A percentile compares a stretch with the other conserved stretches of the same genome.
These are phyloP conservation scores for Acarospora socialis DNA, from an alignment of 2,329 filamentous ascomycete genomes.

Conservation along the genomic window DNA sequence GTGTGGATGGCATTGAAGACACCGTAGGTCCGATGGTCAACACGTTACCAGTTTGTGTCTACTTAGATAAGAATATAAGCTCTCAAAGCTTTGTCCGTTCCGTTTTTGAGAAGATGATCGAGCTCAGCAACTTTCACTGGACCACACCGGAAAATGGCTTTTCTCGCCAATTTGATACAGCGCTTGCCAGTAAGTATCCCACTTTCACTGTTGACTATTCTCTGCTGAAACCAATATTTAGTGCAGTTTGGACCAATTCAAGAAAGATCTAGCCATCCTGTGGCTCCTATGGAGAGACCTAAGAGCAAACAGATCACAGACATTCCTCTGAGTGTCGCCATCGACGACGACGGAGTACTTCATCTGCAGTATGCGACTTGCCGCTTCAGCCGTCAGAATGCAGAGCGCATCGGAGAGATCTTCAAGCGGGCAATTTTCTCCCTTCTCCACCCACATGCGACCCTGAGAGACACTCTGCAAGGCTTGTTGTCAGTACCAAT, in stretches of 20 bases:
- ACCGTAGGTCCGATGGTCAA: constrained; percentile 25
- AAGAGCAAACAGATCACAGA: constrained; percentile 6
- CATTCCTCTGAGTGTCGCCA: constrained; percentile 8
- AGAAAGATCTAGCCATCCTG: background rate
- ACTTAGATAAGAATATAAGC: too few relatives aligned
- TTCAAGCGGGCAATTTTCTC: too few relatives aligned
- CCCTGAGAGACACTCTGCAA: too few relatives aligned
- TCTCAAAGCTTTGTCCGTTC: too few relatives aligned
- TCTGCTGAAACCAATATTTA: too few relatives aligned
- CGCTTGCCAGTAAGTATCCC: background rate
- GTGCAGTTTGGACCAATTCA: too few relatives aligned
- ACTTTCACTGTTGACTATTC: too few relatives aligned
- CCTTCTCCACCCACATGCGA: too few relatives aligned
- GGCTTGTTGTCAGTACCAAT: too few relatives aligned
- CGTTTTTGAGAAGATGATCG: constrained; percentile 5
- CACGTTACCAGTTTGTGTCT: constrained; percentile 16
- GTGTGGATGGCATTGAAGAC: constrained; percentile 17
- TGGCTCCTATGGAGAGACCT: background rate
- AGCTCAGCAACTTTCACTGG: constrained; percentile 10
- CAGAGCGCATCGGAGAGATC: too few relatives aligned
- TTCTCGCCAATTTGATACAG: background rate
- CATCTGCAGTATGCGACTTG: constrained; percentile 4
- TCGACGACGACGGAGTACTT: constrained; percentile 5
- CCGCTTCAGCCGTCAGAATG: too few relatives aligned
- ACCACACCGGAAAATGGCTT: constrained; percentile 12